Base-by-base conservation (phyloP, 148 eudicot genomes). In the Dysphania ambrosioides region DNA sequence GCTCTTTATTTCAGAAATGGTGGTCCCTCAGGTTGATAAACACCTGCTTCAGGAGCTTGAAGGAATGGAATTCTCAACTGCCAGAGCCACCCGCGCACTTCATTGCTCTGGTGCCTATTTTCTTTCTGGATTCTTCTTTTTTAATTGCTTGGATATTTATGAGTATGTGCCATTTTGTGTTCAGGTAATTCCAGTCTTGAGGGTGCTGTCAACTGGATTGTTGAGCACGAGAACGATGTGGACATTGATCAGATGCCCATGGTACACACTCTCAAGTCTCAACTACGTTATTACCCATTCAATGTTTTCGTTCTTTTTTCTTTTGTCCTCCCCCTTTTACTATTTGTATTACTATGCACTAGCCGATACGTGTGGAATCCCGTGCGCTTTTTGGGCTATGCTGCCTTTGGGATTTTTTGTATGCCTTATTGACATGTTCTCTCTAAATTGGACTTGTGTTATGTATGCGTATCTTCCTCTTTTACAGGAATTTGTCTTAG, bases 131-230 rank as follows among this genome's bases (percentile, higher is more conserved):
- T 19, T 10, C 35, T 18, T 42, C 34, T n/a, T 60, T 24, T 51
- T 34, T 41, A 31, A 31, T 73, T 59, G 32, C 23, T 15, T 32
- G 3, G 36, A 21, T n/a, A n/a, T n/a, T n/a, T n/a, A n/a, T n/a
- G n/a, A n/a, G n/a, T n/a, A n/a, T n/a, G n/a, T n/a, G n/a, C n/a
- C n/a, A n/a, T n/a, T n/a, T n/a, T n/a, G n/a, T 47, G 75, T 83
- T 59, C 85, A 95, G 99, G 97, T 56, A 95, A 90, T 76, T 53
- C 60, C 64, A 89, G 90, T 63, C 76, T 92, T 41, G 99, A 95
- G 86, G 91, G 83, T 76, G 97, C 97, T 67, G 93, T 89, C 42
- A 92, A 89, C 80, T 95, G 99, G 99, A 86, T 88, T 15, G 97
- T 89, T 71, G 99, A 95, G 75, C 99, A 95, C 78, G 99, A 95